Evolutionary conservation across 78 protist genomes (phyloP).

Genomic region (Fonticula alba): DNA sequence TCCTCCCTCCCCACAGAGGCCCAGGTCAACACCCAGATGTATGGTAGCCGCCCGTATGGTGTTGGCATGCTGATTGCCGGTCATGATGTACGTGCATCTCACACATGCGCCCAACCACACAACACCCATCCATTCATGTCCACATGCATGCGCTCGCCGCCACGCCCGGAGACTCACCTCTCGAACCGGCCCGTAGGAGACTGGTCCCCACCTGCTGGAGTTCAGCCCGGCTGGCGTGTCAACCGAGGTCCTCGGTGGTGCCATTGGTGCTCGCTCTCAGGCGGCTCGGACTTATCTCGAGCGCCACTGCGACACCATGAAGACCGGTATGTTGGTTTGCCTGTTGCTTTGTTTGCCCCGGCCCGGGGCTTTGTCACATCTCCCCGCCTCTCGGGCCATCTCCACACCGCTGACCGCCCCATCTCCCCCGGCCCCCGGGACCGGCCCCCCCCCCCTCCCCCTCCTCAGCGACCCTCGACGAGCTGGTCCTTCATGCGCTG

Average conservation of each 20-base stretch:
- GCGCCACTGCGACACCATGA: constrained; percentile 47
- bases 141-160: not conserved
- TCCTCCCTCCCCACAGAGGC: constrained; percentile 22
- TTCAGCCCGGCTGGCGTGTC: constrained; percentile 81
- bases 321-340: constrained; percentile 4
- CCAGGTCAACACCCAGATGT: constrained; percentile 66
- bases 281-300: constrained; percentile 89
- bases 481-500: constrained; percentile 71
- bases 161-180: not conserved
- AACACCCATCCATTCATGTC: not conserved
- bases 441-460: not conserved
- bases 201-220: constrained; percentile 72
- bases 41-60: constrained; percentile 81
- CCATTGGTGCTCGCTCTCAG: constrained; percentile 91
- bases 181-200: constrained; percentile 3
- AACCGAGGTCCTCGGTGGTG: constrained; percentile 67
- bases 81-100: constrained; percentile 46
- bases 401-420: not conserved
- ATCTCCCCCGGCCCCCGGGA: not conserved
- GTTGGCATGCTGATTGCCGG: constrained; percentile 90
- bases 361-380: not conserved
- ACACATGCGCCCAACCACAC: not conserved
- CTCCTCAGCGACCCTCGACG: constrained; percentile 30
- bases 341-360: not conserved
- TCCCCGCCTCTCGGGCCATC: not conserved